Base-by-base conservation (phyloP, 208 protist genomes). In the Trypanosoma lewisi region DNA sequence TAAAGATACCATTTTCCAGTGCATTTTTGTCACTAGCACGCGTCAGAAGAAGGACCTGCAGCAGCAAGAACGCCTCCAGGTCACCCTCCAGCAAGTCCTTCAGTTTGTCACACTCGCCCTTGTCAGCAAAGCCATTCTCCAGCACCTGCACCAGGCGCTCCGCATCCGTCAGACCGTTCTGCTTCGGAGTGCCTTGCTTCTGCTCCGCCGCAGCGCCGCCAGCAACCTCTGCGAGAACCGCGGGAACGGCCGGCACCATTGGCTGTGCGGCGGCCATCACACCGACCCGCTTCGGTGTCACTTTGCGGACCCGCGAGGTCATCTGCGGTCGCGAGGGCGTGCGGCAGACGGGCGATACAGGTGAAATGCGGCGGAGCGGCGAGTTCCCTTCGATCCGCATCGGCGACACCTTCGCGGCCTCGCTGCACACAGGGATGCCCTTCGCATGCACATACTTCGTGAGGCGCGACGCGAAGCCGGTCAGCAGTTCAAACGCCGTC, bases 401-500 rank as follows among this genome's bases (percentile, higher is more conserved):
- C 2, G 60, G 67, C 17, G 67, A 67, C 27, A 45, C 33, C 55
- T 21, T 63, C 11, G 14, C 33, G 4, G 14, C 31, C 27, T 63
- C 63, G 39, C 27, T 4, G 48, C 33, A 80, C 48, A 91, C 75
- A 4, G 78, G 78, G 28, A 91, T 82, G 5, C 68, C 31, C 14
- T 78, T 55, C 27, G 19, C 59, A 6, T 56, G 56, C 31, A 92
- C 76, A 50, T 68, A 82, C 0, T 7, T 41, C 0, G 75, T 64
- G 28, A 92, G 59, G 1, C 67, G 65, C 3, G 71, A 67, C 45
- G 57, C 60, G 50, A 92, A 61, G 45, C 45, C 34, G 7, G 78
- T 78, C 19, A 93, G 75, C 9, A 89, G 51, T 19, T 89, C 76
- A 44, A 67, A 84, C 14, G 86, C 83, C 23, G 73, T 78, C 2